These are phyloP conservation scores for Coemansia umbellata DNA, from an alignment of 192 early-diverging fungal species.

Conservation along the genomic window DNA sequence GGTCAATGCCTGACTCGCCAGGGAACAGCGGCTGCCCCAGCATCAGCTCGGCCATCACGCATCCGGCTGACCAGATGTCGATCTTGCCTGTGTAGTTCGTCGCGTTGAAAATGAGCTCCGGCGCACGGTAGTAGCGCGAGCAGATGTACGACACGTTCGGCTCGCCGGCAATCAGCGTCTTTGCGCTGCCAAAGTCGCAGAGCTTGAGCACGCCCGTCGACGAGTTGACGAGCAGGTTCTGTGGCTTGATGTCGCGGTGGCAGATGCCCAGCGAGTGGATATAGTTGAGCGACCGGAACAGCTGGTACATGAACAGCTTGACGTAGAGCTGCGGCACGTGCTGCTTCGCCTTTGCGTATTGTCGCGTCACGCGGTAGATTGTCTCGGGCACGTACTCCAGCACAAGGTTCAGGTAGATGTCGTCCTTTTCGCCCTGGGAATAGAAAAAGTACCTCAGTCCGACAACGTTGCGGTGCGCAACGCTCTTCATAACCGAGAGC, in stretches of 20 bases:
- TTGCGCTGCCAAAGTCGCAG: conserved; percentile 98
- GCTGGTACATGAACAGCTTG: conserved; percentile 99
- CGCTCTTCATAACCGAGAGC: conserved; percentile 74
- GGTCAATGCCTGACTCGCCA: conserved; percentile 96
- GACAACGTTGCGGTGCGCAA: conserved; percentile 91
- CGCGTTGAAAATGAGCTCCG: conserved; percentile 95
- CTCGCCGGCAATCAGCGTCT: conserved; percentile 90
- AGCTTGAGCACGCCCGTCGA: conserved; percentile 89
- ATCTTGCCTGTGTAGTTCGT: conserved; percentile 87
- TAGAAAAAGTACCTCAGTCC: conserved; percentile 91
- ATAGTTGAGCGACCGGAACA: conserved; percentile 95
- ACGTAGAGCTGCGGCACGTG: conserved; percentile 91
- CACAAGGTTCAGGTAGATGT: conserved; percentile 93
- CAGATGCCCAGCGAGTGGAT: conserved; percentile 97
- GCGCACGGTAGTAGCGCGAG: conserved; percentile 95
- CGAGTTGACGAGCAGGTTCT: conserved; percentile 93
- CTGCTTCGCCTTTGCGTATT: conserved; percentile 88
- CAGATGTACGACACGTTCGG: conserved; percentile 99
- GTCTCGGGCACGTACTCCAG: conserved; percentile 97
- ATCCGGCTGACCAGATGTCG: conserved; percentile 95
- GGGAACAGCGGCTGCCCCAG: conserved; percentile 91
- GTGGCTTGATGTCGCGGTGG: conserved; percentile 99
- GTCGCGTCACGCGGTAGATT: conserved; percentile 87
- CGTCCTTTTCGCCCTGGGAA: conserved; percentile 89
- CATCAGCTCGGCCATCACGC: conserved; percentile 96